A percentile compares a stretch with the other conserved stretches of the same genome.
phyloP scores from a whole-genome alignment of 2,329 filamentous ascomycete species.

The Endothia cerciana region DNA sequence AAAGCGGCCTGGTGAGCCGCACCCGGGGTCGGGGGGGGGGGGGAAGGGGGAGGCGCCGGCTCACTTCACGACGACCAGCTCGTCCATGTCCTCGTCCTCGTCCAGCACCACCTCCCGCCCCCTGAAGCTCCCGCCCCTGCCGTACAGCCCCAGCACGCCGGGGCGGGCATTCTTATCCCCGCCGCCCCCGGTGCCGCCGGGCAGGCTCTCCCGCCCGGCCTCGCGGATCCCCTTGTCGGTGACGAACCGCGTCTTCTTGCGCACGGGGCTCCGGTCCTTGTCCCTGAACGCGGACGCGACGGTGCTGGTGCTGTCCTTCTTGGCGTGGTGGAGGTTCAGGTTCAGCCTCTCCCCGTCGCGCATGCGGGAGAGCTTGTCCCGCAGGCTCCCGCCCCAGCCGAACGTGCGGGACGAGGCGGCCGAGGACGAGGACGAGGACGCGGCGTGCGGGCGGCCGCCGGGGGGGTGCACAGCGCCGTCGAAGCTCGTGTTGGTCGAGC shows the following conservation, averaged over 20 bases:
- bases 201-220: conserved; percentile 73
- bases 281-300: conserved; percentile 17
- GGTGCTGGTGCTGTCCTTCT: conserved; percentile 36
- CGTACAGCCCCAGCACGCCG: conserved; percentile 5
- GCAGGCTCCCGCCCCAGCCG: conserved; percentile 62
- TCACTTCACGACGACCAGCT: conserved; percentile 49
- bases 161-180: conserved; percentile 22
- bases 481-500: conserved; percentile 34
- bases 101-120: conserved; percentile 41
- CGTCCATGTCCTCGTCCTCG: conserved; percentile 55
- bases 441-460: background rate
- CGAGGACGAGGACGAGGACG: background rate
- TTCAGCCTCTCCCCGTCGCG: conserved; percentile 60
- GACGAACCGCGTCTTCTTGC: conserved; percentile 79
- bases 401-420: conserved; percentile 37
- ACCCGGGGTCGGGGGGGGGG: no score
- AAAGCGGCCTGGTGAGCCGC: no score
- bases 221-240: conserved; percentile 78
- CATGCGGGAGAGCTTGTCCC: conserved; percentile 63
- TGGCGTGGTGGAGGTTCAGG: conserved; percentile 23
- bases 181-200: conserved; percentile 16
- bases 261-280: conserved; percentile 50
- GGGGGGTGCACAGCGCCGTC: conserved; percentile 10
- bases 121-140: background rate
- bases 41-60: no score